Evolutionary conservation across 75 land plant genomes (phyloP), one percentile per base, ranked within the genome.

Genomic region (Azolla pinnata): DNA sequence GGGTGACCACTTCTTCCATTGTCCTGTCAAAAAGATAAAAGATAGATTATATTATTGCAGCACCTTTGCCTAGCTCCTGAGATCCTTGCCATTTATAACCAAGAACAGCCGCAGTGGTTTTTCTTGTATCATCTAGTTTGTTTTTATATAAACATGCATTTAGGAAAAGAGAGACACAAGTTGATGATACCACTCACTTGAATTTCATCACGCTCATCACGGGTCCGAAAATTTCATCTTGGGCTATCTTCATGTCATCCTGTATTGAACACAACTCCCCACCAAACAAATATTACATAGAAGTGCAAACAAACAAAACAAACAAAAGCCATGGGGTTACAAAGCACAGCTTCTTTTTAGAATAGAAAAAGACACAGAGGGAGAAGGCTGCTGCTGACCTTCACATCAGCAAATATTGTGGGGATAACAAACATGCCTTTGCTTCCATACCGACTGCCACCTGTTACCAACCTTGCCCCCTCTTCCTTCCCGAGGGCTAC

Each of bases 371-470:
- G 42, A 28, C 28, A 10, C 44, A 29, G 23, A 30, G n/a, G n/a
- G n/a, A n/a, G n/a, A n/a, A n/a, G n/a, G n/a, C n/a, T 0, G n/a
- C 17, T 12, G 23, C 1, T 14, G 17, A 83, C 87, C 75, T 73
- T 68, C 31, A 88, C 89, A 68, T 93, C 83, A 2, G 84, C 61
- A 57, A 93, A 93, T 9, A 93, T 69, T 4, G 98, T 93, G 1
- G 98, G 98, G 62, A 88, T 79, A 55, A 93, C 75, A 54, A 83
- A 93, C 62, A 73, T 85, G 10, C 98, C 95, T 63, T 79, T 83
- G 2, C 60, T 47, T 19, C 84, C 87, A 25, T 46, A 44, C 4
- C 75, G 64, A 25, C 67, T 80, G 5, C 98, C 98, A 44, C 98
- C 98, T 10, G 80, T 73, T 21, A 88, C 31, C 32, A 93, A 57